Conservation (phyloP, 306 rosid genomes). For the Acacia acuminata region DNA sequence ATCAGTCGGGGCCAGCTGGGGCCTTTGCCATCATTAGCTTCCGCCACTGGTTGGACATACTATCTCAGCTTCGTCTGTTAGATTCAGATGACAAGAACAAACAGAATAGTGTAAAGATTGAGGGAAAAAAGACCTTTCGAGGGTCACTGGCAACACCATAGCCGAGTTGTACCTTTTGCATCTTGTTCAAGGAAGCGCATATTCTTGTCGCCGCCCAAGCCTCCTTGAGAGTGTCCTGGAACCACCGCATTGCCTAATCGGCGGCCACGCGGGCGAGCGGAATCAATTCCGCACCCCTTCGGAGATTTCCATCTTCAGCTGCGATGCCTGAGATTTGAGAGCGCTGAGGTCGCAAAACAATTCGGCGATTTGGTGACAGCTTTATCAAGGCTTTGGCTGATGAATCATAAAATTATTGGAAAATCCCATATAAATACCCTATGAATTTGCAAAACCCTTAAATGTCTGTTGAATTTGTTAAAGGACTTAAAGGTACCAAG, state of each 20-base stretch:
- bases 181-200: constrained; percentile 56
- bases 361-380: too few relatives aligned
- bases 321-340: constrained; percentile 29
- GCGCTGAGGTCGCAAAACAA: too few relatives aligned
- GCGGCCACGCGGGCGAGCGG: constrained; percentile 42
- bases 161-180: constrained; percentile 67
- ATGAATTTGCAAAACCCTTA: too few relatives aligned
- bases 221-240: constrained; percentile 45
- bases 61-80: constrained; percentile 5
- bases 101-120: background rate
- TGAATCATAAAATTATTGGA: too few relatives aligned
- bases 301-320: constrained; percentile 37
- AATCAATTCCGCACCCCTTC: constrained; percentile 33
- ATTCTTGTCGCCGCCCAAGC: constrained; percentile 58
- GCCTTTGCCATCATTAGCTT: too few relatives aligned
- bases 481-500: too few relatives aligned
- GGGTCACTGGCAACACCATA: constrained; percentile 63
- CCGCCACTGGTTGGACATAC: too few relatives aligned
- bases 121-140: constrained; percentile 43
- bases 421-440: too few relatives aligned
- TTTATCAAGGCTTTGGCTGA: too few relatives aligned
- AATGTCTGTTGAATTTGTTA: too few relatives aligned
- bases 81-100: background rate
- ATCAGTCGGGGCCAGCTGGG: too few relatives aligned
- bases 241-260: too few relatives aligned